Evolutionary conservation across 768 basidiomycete genomes (phyloP), one percentile per base, ranked within the genome.

Genomic region (Leccinum barrowsii): DNA sequence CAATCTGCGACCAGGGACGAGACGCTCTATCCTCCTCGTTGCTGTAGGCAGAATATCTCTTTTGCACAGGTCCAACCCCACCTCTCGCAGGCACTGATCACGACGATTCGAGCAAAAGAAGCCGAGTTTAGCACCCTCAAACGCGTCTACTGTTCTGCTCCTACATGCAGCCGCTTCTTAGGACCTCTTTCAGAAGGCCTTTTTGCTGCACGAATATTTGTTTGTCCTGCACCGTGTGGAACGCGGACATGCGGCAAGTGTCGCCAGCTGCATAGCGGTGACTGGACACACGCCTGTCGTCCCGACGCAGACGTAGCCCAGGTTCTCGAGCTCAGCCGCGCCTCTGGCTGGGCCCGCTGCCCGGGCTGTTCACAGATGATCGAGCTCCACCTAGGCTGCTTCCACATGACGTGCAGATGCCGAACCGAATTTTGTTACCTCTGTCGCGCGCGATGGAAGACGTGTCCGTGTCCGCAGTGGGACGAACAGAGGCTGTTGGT

Each of bases 401-500:
- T 66, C 61, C 77, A 79, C 58, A 76, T 79, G 73, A 74, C 73
- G 2, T 78, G 77, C 54, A 59, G 70, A 26, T 78, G 77, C 63
- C 56, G 63, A 42, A 72, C 71, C 11, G 65, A 77, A 51, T 78
- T 78, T 47, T 78, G 77, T 61, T 79, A 78, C 50, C 60, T 84
- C 75, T 78, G 84, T 75, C 52, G 77, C 75, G 78, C 64, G 22
- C 73, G 57, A 3, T 91, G 89, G 88, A 88, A 87, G 73, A 76
- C 71, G 1, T 91, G 89, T 62, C 13, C 0, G 1, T 90, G 89
- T 61, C 76, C 78, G 1, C 84, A 86, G 58, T 90, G 87, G 86
- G 86, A 89, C 21, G 88, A 89, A 63, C 32, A 26, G 3, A 55
- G 61, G 6, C 24, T 72, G 12, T 11, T 79, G 30, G 73, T 60